Percentiles rank a stretch among this genome's conserved stretches.
These are phyloP conservation scores for Tetracentron sinense DNA, from an alignment of 164 flowering plant genomes.

Conservation along the genomic window DNA sequence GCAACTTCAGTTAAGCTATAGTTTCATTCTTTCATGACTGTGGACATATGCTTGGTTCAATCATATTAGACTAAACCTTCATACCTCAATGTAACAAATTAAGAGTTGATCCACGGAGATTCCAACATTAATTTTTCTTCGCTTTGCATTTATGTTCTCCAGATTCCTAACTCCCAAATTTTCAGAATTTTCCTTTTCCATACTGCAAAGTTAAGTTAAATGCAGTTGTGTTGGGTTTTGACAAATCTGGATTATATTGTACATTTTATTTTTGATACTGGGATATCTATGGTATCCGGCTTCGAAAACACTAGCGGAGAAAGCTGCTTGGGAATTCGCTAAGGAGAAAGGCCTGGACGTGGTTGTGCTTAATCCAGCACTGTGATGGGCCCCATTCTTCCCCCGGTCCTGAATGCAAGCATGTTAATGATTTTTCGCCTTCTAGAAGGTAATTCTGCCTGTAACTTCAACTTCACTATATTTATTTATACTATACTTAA, in stretches of 20 bases:
- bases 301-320: slow-evolving; percentile 85
- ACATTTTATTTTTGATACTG: background rate
- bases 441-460: slow-evolving; percentile 51
- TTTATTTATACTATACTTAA: background rate
- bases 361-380: slow-evolving; percentile 82
- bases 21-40: too few relatives aligned
- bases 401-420: slow-evolving; percentile 76
- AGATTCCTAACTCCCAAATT: too few relatives aligned
- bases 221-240: too few relatives aligned
- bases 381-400: slow-evolving; percentile 82
- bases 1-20: too few relatives aligned
- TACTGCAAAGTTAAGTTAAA: too few relatives aligned
- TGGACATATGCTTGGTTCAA: too few relatives aligned
- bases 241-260: background rate
- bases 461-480: background rate
- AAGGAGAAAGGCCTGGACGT: slow-evolving; percentile 68
- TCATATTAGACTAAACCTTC: too few relatives aligned
- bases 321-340: slow-evolving; percentile 85
- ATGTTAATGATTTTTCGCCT: slow-evolving; percentile 74
- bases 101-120: too few relatives aligned
- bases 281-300: slow-evolving; percentile 77
- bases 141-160: too few relatives aligned
- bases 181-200: background rate
- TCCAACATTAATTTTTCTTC: too few relatives aligned
- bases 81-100: too few relatives aligned